Percentiles rank a stretch among this genome's conserved stretches.
Conservation (phyloP, 257 asterid genomes). For the Solanum rostratum region DNA sequence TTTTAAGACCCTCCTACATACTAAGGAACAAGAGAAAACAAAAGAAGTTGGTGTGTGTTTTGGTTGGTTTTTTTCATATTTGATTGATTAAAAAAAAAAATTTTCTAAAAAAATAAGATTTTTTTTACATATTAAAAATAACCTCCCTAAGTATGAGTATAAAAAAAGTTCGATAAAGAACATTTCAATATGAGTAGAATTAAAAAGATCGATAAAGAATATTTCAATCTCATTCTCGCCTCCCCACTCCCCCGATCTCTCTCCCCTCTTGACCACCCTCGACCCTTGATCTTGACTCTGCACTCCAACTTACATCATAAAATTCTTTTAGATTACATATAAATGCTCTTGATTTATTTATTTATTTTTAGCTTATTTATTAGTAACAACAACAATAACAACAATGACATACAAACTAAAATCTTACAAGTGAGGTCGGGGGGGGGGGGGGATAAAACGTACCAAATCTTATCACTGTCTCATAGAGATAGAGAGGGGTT, state of each 20-base stretch:
- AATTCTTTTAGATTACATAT: not conserved
- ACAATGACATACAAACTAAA: too few species aligned
- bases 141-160: not conserved
- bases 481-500: too few species aligned
- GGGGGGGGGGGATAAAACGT: too few species aligned
- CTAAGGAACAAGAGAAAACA: not conserved
- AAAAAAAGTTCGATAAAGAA: not conserved
- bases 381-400: too few species aligned
- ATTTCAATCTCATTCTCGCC: not conserved
- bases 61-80: not conserved
- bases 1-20: constrained; percentile 4
- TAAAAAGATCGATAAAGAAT: not conserved
- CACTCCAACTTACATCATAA: not conserved
- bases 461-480: too few species aligned
- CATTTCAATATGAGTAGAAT: not conserved
- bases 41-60: not conserved
- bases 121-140: not conserved
- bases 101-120: not conserved
- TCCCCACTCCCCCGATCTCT: not conserved
- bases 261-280: not conserved
- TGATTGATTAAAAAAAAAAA: not conserved
- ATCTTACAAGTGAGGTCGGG: too few species aligned
- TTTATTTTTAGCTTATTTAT: not conserved
- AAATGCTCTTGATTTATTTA: not conserved
- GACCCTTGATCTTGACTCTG: not conserved